Conservation (phyloP, 1,284 basidiomycete genomes). For the Cutaneotrichosporon spelunceum region DNA sequence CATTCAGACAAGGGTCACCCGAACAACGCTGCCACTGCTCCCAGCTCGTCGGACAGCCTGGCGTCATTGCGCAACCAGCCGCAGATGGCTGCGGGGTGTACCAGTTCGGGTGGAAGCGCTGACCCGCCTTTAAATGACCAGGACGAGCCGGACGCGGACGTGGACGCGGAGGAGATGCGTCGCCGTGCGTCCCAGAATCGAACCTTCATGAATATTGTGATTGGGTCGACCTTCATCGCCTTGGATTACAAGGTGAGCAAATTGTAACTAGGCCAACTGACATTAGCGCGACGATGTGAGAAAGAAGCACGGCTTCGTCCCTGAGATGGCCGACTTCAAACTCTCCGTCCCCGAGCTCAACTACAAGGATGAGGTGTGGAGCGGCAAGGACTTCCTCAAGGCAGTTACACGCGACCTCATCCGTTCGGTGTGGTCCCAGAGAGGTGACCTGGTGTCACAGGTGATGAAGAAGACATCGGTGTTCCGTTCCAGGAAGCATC, state of each 20-base stretch:
- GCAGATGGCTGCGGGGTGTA: constrained; percentile 1
- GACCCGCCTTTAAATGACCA: constrained; percentile 31
- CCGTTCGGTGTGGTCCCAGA: constrained; percentile 49
- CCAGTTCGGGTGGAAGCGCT: neutral
- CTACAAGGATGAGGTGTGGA: constrained; percentile 81
- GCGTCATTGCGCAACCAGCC: neutral
- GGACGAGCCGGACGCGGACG: constrained; percentile 7
- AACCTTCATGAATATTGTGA: constrained; percentile 76
- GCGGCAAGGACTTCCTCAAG: constrained; percentile 78
- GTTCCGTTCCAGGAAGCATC: constrained; percentile 40
- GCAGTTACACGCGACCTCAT: constrained; percentile 64
- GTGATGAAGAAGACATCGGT: constrained; percentile 45
- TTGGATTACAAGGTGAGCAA: constrained; percentile 55
- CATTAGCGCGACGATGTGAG: constrained; percentile 51
- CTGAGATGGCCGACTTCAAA: constrained; percentile 55
- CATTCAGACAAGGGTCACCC: neutral
- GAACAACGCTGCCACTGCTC: neutral
- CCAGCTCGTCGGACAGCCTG: neutral
- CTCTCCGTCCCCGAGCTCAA: constrained; percentile 60
- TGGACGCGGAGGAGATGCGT: constrained; percentile 51
- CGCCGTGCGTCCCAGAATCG: constrained; percentile 52
- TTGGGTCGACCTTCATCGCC: constrained; percentile 59
- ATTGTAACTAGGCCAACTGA: neutral
- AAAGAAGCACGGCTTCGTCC: constrained; percentile 48
- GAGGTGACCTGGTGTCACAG: constrained; percentile 48